These are phyloP conservation scores for Macadamia tetraphylla DNA, from an alignment of 164 flowering plant genomes.

Conservation along the genomic window DNA sequence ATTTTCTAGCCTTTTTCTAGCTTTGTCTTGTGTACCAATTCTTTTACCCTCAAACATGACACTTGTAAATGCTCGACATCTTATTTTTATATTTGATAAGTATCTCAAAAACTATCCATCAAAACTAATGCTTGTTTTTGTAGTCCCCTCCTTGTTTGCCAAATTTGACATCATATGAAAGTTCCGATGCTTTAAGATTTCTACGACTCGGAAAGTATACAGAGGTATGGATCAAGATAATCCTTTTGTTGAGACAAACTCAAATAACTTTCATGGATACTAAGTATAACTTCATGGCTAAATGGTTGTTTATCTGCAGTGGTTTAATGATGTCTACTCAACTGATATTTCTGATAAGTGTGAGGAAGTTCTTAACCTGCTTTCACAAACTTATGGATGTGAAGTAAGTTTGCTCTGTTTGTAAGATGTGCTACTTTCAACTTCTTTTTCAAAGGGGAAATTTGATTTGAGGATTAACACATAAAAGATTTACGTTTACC, in stretches of 20 bases:
- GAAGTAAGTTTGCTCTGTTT: constrained; percentile 40
- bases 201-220: constrained; percentile 82
- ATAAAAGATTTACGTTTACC: constrained; percentile 4
- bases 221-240: constrained; percentile 37
- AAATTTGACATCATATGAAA: constrained; percentile 41
- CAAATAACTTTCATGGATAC: neutral
- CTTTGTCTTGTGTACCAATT: neutral
- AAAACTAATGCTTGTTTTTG: constrained; percentile 12
- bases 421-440: neutral
- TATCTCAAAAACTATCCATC: constrained; percentile 1
- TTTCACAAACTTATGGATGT: constrained; percentile 58
- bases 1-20: neutral
- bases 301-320: constrained; percentile 43
- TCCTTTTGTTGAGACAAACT: constrained; percentile 4
- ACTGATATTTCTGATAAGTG: constrained; percentile 78
- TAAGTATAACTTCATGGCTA: neutral
- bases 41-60: neutral
- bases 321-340: constrained; percentile 90
- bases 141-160: constrained; percentile 83
- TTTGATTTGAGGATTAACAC: neutral
- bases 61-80: neutral
- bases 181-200: constrained; percentile 37
- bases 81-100: neutral
- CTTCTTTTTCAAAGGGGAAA: neutral
- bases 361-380: constrained; percentile 58